These are phyloP conservation scores for Neurospora tetraspora DNA, from an alignment of 495 filamentous ascomycete species.

Conservation along the genomic window DNA sequence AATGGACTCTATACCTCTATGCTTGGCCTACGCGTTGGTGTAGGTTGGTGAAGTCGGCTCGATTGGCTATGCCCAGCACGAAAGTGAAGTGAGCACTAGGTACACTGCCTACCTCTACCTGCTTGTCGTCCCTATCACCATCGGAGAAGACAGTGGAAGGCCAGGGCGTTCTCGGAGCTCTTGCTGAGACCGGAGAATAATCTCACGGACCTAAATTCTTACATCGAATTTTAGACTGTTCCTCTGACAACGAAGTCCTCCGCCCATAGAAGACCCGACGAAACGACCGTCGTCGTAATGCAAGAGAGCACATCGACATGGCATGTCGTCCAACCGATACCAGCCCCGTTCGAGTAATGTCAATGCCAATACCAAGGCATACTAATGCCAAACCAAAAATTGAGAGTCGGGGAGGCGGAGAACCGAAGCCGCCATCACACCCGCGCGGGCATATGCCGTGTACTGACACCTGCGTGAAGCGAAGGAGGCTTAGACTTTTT, in stretches of 20 bases:
- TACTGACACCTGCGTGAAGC: neutral
- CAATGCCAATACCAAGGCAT: neutral
- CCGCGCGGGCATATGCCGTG: neutral
- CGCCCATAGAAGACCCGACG: too few relatives aligned
- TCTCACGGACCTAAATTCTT: too few relatives aligned
- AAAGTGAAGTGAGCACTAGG: neutral
- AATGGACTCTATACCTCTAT: neutral
- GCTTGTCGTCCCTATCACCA: too few relatives aligned
- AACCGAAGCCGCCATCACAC: neutral
- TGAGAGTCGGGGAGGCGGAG: neutral
- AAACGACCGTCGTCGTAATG: too few relatives aligned
- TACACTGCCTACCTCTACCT: neutral
- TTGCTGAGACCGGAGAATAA: too few relatives aligned
- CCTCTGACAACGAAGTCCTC: too few relatives aligned
- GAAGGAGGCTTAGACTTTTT: neutral
- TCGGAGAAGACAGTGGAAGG: too few relatives aligned
- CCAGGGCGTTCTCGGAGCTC: too few relatives aligned
- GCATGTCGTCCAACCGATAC: neutral
- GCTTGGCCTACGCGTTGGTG: neutral
- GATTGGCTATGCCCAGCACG: neutral
- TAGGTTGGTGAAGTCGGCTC: neutral
- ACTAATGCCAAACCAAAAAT: neutral
- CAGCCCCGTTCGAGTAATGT: neutral
- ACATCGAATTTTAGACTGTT: too few relatives aligned
- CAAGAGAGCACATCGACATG: neutral